phyloP scores from a whole-genome alignment of 1,139 yeast genomes.

The Kodamaea ohmeri region DNA sequence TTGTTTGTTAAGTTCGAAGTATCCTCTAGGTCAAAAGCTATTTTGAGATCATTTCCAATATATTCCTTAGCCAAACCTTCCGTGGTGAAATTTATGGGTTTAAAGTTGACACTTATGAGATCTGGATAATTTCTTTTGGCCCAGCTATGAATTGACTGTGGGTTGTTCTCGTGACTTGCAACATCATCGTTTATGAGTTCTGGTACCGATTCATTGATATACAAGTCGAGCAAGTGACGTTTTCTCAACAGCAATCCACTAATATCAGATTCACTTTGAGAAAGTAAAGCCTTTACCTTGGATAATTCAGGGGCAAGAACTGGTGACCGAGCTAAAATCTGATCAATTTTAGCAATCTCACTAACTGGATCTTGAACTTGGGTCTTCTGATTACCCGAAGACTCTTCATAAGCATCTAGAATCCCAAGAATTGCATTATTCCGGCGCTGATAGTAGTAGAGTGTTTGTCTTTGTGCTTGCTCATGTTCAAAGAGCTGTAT shows the following conservation, averaged over 20 bases:
- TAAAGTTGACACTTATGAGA: conserved; percentile 35
- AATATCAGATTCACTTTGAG: not conserved
- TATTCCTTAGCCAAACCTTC: conserved; percentile 14
- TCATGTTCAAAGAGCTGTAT: conserved; percentile 31
- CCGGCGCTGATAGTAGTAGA: conserved; percentile 36
- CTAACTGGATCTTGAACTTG: not conserved
- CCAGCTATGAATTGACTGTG: conserved; percentile 43
- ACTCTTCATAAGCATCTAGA: conserved; percentile 19
- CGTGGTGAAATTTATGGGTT: conserved; percentile 28
- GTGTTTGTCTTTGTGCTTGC: conserved; percentile 33
- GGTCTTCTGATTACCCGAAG: not conserved
- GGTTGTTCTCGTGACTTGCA: conserved; percentile 34
- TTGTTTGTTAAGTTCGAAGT: not conserved
- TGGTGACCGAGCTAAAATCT: conserved; percentile 8
- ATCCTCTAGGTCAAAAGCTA: conserved; percentile 9
- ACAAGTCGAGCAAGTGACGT: conserved; percentile 17
- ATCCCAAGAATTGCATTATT: conserved; percentile 39
- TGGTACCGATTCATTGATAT: conserved; percentile 32
- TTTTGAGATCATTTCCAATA: conserved; percentile 12
- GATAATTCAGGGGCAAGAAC: conserved; percentile 9
- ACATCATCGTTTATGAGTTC: conserved; percentile 42
- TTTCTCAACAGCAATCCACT: conserved; percentile 12
- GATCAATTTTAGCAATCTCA: conserved; percentile 7
- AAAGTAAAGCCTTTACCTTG: conserved; percentile 7
- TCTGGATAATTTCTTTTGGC: conserved; percentile 36